phyloP scores from a whole-genome alignment of 2,329 filamentous ascomycete genomes.

The Fusarium brevicatenulatum region DNA sequence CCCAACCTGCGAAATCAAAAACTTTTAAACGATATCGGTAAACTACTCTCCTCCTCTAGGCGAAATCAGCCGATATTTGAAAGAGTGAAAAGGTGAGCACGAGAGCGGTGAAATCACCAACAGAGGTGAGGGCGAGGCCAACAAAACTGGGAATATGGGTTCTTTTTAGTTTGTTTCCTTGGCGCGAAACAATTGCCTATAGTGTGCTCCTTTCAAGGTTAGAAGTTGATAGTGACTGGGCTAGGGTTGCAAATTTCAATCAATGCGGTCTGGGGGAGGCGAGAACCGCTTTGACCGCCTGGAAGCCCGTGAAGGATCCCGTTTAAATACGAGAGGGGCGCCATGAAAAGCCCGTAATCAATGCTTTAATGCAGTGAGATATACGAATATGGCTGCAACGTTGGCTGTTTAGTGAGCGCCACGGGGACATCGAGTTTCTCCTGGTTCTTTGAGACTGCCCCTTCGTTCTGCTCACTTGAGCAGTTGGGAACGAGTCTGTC shows the following conservation, averaged over 20 bases:
- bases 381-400: slow-evolving; percentile 16
- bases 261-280: slow-evolving; percentile 39
- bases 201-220: slow-evolving; percentile 31
- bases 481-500: background rate
- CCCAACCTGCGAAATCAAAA: background rate
- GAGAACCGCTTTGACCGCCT: slow-evolving; percentile 42
- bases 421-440: slow-evolving; percentile 16
- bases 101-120: slow-evolving; percentile 31
- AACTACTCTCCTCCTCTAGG: background rate
- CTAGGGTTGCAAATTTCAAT: slow-evolving; percentile 37
- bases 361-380: slow-evolving; percentile 31
- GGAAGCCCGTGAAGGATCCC: slow-evolving; percentile 39
- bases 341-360: slow-evolving; percentile 37
- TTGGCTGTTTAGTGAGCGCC: slow-evolving; percentile 13
- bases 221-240: slow-evolving; percentile 27
- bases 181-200: slow-evolving; percentile 24
- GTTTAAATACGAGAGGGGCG: slow-evolving; percentile 33
- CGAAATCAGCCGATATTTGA: background rate
- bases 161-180: slow-evolving; percentile 38
- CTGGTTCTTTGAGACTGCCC: slow-evolving; percentile 5
- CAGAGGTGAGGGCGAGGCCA: background rate
- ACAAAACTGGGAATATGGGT: slow-evolving; percentile 22
- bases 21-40: background rate
- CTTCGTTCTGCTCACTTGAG: background rate
- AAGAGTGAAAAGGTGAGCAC: slow-evolving; percentile 5